Conservation (phyloP, 148 eudicot species). For the Nepenthes mirabilis region DNA sequence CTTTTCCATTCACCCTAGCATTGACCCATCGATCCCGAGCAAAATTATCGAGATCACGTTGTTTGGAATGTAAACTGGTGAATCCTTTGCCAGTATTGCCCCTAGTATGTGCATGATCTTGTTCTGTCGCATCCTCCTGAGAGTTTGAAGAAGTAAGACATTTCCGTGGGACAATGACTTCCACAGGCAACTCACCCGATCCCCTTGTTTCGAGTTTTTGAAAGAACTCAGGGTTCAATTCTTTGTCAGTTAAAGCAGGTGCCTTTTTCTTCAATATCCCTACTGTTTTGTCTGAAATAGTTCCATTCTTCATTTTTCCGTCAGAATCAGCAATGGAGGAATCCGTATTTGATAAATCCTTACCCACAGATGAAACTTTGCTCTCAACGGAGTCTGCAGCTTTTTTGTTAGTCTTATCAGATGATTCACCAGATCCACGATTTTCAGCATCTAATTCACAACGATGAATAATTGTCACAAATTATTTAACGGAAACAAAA, state of each 20-base stretch:
- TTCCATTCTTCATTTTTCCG: constrained; percentile 36
- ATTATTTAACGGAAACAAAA: background rate
- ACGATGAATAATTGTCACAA: background rate
- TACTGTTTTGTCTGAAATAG: constrained; percentile 58
- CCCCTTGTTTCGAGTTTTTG: constrained; percentile 76
- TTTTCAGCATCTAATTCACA: constrained; percentile 37
- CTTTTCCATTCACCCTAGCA: constrained; percentile 24
- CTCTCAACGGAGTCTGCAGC: constrained; percentile 18
- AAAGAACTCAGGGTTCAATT: constrained; percentile 86
- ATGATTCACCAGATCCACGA: constrained; percentile 23
- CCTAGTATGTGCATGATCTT: constrained; percentile 22
- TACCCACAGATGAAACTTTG: constrained; percentile 15
- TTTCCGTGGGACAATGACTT: constrained; percentile 81
- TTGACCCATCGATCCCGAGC: constrained; percentile 21
- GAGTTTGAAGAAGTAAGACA: constrained; percentile 35
- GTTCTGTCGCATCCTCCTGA: constrained; percentile 30
- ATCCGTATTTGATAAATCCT: constrained; percentile 35
- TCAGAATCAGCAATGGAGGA: constrained; percentile 31
- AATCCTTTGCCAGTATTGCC: constrained; percentile 27
- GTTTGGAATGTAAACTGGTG: constrained; percentile 16
- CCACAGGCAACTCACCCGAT: constrained; percentile 64
- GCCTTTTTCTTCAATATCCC: constrained; percentile 74
- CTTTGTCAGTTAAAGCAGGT: constrained; percentile 69
- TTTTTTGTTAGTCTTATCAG: constrained; percentile 30
- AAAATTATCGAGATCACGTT: constrained; percentile 25